Evolutionary conservation across 805 yeast species (phyloP).

Genomic region (Scheffersomyces spartinae): DNA sequence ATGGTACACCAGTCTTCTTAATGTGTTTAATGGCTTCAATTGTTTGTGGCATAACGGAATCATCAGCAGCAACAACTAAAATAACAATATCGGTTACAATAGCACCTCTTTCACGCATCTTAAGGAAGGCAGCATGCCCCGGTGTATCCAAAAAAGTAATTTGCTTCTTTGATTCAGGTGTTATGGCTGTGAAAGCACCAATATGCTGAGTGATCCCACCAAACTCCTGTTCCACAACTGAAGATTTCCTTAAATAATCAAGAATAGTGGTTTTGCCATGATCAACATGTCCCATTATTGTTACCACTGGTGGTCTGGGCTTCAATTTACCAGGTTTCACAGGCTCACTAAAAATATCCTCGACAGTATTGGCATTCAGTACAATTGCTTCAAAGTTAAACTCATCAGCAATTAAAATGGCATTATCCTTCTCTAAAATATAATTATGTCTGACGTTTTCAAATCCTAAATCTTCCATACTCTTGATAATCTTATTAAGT

Average conservation of each 20-base stretch:
- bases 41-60: constrained; percentile 96
- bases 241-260: constrained; percentile 75
- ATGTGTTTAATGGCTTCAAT: constrained; percentile 92
- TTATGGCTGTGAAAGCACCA: constrained; percentile 87
- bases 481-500: constrained; percentile 44
- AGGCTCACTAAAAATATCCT: constrained; percentile 49
- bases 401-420: constrained; percentile 80
- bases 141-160: constrained; percentile 95
- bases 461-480: constrained; percentile 61
- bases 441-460: constrained; percentile 60
- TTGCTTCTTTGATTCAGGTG: constrained; percentile 59
- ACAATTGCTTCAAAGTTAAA: constrained; percentile 55
- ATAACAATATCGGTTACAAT: constrained; percentile 85
- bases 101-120: constrained; percentile 96
- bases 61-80: constrained; percentile 93
- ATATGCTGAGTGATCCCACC: constrained; percentile 98
- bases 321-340: constrained; percentile 34
- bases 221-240: constrained; percentile 73
- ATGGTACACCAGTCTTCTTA: constrained; percentile 64
- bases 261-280: constrained; percentile 95
- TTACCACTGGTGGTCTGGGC: constrained; percentile 84
- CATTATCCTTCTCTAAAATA: constrained; percentile 78
- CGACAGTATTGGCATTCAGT: constrained; percentile 45
- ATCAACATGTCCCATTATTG: constrained; percentile 98
- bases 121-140: constrained; percentile 93